These are phyloP conservation scores for Aspergillus diversus DNA, from an alignment of 495 filamentous ascomycete genomes.

Conservation along the genomic window DNA sequence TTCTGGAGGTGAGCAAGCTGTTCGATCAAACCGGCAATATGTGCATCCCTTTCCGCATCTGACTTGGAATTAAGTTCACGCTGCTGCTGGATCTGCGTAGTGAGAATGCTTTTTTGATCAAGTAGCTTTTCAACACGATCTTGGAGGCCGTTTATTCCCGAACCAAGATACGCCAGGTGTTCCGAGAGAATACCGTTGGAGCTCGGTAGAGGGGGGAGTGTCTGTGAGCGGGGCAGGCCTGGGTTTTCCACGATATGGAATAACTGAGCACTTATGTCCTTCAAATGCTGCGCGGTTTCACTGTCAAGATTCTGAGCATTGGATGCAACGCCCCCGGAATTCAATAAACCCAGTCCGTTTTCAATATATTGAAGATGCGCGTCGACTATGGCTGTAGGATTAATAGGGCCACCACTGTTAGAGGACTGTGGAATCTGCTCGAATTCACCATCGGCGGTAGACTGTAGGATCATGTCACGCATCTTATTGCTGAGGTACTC, in stretches of 20 bases:
- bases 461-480: constrained; percentile 65
- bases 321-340: constrained; percentile 9
- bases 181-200: constrained; percentile 48
- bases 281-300: constrained; percentile 48
- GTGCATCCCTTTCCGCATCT: constrained; percentile 58
- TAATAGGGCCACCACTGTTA: constrained; percentile 23
- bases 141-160: constrained; percentile 78
- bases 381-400: constrained; percentile 38
- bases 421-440: constrained; percentile 38
- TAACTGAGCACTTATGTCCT: constrained; percentile 56
- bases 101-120: constrained; percentile 82
- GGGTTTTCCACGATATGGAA: constrained; percentile 53
- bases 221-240: constrained; percentile 45
- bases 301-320: constrained; percentile 19
- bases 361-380: constrained; percentile 58
- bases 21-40: constrained; percentile 54
- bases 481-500: constrained; percentile 73
- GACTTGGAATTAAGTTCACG: constrained; percentile 79
- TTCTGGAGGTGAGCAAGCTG: constrained; percentile 47
- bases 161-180: constrained; percentile 58
- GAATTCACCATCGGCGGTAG: constrained; percentile 51
- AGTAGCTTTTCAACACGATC: constrained; percentile 58
- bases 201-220: constrained; percentile 52
- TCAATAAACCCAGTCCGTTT: constrained; percentile 45
- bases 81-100: constrained; percentile 90